Conservation (phyloP, 2,329 filamentous ascomycete genomes). For the Hymenoscyphus fraxineus region DNA sequence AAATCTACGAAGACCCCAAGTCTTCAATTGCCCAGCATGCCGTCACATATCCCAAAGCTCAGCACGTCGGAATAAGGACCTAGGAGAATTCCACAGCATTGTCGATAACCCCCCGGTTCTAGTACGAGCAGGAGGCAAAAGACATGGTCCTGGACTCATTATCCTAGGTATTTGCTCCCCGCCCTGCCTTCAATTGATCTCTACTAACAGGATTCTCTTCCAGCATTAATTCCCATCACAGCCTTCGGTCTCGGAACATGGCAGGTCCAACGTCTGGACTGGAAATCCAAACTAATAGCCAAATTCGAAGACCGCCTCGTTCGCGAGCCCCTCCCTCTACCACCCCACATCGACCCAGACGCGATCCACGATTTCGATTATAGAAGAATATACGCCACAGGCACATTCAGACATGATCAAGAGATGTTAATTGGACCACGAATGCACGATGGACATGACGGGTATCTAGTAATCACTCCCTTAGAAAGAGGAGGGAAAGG, state of each 20-base stretch:
- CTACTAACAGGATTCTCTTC: conserved; percentile 2
- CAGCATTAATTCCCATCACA: conserved; percentile 74
- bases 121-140: conserved; percentile 66
- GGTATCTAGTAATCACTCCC: conserved; percentile 88
- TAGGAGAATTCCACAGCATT: conserved; percentile 66
- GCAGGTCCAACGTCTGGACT: conserved; percentile 88
- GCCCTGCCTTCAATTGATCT: background rate
- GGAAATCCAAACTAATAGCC: conserved; percentile 91
- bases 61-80: background rate
- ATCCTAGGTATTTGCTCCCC: conserved; percentile 57
- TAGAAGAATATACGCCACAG: conserved; percentile 72
- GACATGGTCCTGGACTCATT: conserved; percentile 76
- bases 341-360: conserved; percentile 75
- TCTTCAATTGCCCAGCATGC: conserved; percentile 25
- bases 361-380: conserved; percentile 89
- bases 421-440: conserved; percentile 96
- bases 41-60: conserved; percentile 27
- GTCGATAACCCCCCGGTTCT: conserved; percentile 81
- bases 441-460: conserved; percentile 82
- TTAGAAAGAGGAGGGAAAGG: conserved; percentile 64
- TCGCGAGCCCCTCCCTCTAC: conserved; percentile 78
- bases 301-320: conserved; percentile 89
- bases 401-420: conserved; percentile 75
- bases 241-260: conserved; percentile 88
- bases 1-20: conserved; percentile 8